A percentile compares a stretch with the other conserved stretches of the same genome.
Evolutionary conservation across 2,329 filamentous ascomycete species (phyloP).

Genomic region (Aspergillus vadensis): DNA sequence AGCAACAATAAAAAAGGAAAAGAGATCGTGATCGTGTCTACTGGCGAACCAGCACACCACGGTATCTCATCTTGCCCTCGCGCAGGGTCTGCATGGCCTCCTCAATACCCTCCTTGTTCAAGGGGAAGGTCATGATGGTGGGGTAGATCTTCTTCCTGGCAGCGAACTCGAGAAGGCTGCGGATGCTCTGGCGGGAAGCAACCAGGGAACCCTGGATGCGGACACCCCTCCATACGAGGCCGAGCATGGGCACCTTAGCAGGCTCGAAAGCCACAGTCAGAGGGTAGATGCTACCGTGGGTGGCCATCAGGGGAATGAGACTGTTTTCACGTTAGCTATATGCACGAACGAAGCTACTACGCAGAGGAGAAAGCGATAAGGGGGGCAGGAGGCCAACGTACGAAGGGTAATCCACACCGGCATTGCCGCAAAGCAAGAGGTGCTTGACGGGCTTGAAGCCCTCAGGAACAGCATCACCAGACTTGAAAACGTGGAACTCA

Average conservation of each 20-base stretch:
- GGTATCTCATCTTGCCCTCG: conserved; percentile 51
- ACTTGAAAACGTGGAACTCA: conserved; percentile 54
- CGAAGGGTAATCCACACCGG: conserved; percentile 17
- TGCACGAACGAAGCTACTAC: background rate
- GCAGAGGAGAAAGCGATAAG: too few species aligned
- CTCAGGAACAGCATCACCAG: conserved; percentile 2
- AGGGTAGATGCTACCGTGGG: conserved; percentile 32
- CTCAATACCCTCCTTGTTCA: conserved; percentile 53
- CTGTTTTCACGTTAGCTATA: background rate
- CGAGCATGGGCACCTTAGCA: conserved; percentile 42
- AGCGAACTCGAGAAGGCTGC: conserved; percentile 67
- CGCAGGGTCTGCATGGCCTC: conserved; percentile 50
- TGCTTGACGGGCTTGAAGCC: conserved; percentile 20
- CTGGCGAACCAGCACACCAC: conserved; percentile 3
- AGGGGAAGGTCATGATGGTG: conserved; percentile 64
- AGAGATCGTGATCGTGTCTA: background rate
- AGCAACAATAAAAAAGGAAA: background rate
- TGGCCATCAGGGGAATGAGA: conserved; percentile 29
- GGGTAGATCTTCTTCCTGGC: conserved; percentile 62
- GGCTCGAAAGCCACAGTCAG: conserved; percentile 29
- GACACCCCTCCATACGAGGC: conserved; percentile 55
- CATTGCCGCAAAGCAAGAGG: conserved; percentile 20
- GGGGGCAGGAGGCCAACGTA: conserved; percentile 1
- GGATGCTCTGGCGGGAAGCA: conserved; percentile 62
- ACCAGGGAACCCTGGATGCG: conserved; percentile 64